Evolutionary conservation across 1,139 yeast species (phyloP).

Genomic region (Spathaspora jeffriesii): DNA sequence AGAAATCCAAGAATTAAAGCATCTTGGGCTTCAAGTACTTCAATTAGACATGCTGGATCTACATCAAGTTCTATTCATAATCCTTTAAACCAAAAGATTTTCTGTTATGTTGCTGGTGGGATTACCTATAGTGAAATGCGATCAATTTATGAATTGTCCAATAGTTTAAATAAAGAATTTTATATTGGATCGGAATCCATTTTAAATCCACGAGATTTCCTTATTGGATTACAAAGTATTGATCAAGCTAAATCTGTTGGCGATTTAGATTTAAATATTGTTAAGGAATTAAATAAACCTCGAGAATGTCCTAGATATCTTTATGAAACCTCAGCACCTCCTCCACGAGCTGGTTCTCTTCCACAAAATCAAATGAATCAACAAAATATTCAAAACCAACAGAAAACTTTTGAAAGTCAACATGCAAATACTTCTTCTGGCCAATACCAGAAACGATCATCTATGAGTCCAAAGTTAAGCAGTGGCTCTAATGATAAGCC

Average conservation of each 20-base stretch:
- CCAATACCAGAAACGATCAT: neutral
- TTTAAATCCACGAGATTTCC: conserved; percentile 60
- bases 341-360: conserved; percentile 6
- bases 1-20: conserved; percentile 80
- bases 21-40: conserved; percentile 70
- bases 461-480: conserved; percentile 12
- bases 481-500: conserved; percentile 16
- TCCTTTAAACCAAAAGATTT: conserved; percentile 64
- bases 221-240: conserved; percentile 45
- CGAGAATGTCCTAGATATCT: conserved; percentile 37
- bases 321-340: conserved; percentile 25
- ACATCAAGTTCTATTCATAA: conserved; percentile 16
- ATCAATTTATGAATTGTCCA: conserved; percentile 71
- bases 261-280: conserved; percentile 36
- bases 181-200: conserved; percentile 84
- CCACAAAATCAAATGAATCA: conserved; percentile 6
- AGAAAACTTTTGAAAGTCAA: neutral
- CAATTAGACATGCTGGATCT: conserved; percentile 6
- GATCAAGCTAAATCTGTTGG: conserved; percentile 32
- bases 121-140: conserved; percentile 81
- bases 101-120: conserved; percentile 90
- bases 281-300: conserved; percentile 21
- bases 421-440: neutral
- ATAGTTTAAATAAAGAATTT: conserved; percentile 66
- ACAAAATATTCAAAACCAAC: conserved; percentile 9